These are phyloP conservation scores for Fonsecaea pedrosoi DNA, from an alignment of 2,329 filamentous ascomycete species.

Conservation along the genomic window DNA sequence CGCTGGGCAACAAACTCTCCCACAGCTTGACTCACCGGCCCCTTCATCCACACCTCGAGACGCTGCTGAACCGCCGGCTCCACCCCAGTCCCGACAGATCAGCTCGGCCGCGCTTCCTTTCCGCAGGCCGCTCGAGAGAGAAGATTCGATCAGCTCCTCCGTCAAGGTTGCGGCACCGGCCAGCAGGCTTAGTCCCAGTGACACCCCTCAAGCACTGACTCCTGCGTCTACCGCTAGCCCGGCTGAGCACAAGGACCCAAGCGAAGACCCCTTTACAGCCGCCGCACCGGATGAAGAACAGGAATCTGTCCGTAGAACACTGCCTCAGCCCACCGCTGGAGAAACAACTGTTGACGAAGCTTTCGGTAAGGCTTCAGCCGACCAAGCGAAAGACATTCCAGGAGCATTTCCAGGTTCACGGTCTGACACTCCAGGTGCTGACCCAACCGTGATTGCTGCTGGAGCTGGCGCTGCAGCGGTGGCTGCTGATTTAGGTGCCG, in stretches of 20 bases:
- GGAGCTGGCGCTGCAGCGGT: constrained; percentile 28
- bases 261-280: constrained; percentile 37
- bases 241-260: constrained; percentile 25
- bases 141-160: constrained; percentile 76
- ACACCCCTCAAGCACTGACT: constrained; percentile 55
- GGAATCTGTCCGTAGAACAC: constrained; percentile 36
- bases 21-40: constrained; percentile 41
- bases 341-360: constrained; percentile 23
- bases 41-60: constrained; percentile 42
- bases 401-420: constrained; percentile 58
- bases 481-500: constrained; percentile 22
- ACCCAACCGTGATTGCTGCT: constrained; percentile 19
- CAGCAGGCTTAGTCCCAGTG: constrained; percentile 64
- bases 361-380: constrained; percentile 33
- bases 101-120: constrained; percentile 79
- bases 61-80: constrained; percentile 58
- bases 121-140: constrained; percentile 59
- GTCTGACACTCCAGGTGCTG: constrained; percentile 33
- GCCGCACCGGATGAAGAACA: constrained; percentile 40
- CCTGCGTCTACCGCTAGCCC: constrained; percentile 48
- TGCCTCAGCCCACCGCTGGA: constrained; percentile 27
- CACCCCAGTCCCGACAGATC: constrained; percentile 77
- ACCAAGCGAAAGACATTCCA: constrained; percentile 46
- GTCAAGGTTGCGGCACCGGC: constrained; percentile 77
- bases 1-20: constrained; percentile 59